A percentile compares a stretch with the other conserved stretches of the same genome.
Evolutionary conservation across 345 rosid genomes (phyloP).

Genomic region (Cardiospermum halicacabum): DNA sequence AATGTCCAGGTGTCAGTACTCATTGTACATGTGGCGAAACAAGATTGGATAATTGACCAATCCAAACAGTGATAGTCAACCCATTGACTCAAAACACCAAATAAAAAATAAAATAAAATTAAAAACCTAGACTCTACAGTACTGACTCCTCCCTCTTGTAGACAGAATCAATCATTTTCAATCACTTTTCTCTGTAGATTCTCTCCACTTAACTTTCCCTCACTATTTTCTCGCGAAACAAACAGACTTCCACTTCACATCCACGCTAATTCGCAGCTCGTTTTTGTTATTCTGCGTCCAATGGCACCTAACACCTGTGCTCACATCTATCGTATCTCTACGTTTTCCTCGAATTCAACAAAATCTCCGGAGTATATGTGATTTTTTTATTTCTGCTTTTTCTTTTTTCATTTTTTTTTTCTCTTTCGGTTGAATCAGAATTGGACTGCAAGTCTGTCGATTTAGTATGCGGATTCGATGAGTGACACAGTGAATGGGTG

Average conservation of each 20-base stretch:
- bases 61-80: conserved; percentile 12
- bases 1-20: not conserved
- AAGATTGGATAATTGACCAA: not conserved
- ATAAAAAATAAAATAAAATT: not conserved
- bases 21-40: not conserved
- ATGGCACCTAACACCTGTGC: not conserved
- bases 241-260: conserved; percentile 14
- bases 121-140: conserved; percentile 6
- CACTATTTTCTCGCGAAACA: conserved; percentile 19
- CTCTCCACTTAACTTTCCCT: conserved; percentile 18
- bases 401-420: not conserved
- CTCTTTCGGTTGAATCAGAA: not conserved
- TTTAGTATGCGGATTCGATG: not conserved
- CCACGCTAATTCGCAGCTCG: conserved; percentile 7
- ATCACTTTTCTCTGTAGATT: conserved; percentile 28
- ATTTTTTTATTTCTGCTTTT: not conserved
- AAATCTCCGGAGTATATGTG: not conserved
- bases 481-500: not conserved
- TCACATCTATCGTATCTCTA: not conserved
- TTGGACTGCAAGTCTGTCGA: not conserved
- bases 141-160: not conserved
- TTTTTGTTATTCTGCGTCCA: conserved; percentile 4
- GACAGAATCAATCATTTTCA: conserved; percentile 30
- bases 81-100: conserved; percentile 1
- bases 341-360: conserved; percentile 12